Percentiles rank a stretch among this genome's conserved stretches.
Evolutionary conservation across 163 green algal genomes (phyloP).

Genomic region (Trebouxiophyceae sp.): DNA sequence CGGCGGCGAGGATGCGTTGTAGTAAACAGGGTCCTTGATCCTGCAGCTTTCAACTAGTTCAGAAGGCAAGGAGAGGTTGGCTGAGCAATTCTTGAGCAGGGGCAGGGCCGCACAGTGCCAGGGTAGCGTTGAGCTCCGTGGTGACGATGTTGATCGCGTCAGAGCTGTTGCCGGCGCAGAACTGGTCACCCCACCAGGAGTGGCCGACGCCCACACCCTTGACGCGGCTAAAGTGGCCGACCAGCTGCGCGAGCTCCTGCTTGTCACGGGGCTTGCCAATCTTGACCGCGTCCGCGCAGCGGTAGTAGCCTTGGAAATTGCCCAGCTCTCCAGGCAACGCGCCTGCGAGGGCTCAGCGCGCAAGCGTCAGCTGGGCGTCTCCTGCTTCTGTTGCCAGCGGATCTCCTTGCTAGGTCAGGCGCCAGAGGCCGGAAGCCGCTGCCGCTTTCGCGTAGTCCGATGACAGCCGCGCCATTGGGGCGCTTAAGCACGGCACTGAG

Average conservation of each 20-base stretch:
- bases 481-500: too few species aligned
- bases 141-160: slow-evolving; percentile 54
- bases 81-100: too few species aligned
- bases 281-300: slow-evolving; percentile 7
- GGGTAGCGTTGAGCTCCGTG: slow-evolving; percentile 38
- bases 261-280: slow-evolving; percentile 9
- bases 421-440: too few species aligned
- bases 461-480: too few species aligned
- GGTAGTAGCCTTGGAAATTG: slow-evolving; percentile 23
- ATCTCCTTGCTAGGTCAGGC: background rate
- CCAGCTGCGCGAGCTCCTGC: slow-evolving; percentile 5
- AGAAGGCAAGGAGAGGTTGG: too few species aligned
- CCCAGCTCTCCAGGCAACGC: too few species aligned
- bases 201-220: slow-evolving; percentile 24
- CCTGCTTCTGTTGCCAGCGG: background rate
- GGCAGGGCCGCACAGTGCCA: background rate
- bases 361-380: background rate
- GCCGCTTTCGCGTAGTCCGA: too few species aligned
- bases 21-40: slow-evolving; percentile 3
- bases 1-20: background rate
- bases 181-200: slow-evolving; percentile 17
- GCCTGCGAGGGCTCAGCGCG: background rate
- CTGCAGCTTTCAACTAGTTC: too few species aligned
- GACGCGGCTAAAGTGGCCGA: slow-evolving; percentile 15
- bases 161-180: slow-evolving; percentile 22